Base-by-base conservation (phyloP, 768 basidiomycete species). In the Dacryopinax spathularia region DNA sequence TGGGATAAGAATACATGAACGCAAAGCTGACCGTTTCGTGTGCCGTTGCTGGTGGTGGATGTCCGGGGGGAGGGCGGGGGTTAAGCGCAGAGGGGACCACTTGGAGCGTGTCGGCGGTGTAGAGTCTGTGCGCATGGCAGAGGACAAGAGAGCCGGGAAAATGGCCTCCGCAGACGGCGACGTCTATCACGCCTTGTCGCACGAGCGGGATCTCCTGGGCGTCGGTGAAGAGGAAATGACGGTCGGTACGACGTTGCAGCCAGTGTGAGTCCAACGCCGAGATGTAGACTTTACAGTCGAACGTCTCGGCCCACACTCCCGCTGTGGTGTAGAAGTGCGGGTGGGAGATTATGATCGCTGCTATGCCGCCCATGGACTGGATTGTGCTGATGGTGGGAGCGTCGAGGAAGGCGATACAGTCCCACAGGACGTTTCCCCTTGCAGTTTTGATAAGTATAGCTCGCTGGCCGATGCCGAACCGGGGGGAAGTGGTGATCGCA, bases 1-100 rank as follows among this genome's bases (percentile, higher is more conserved):
- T 66, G 10, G 65, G 65, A 44, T 66, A 66, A 35, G 44, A 60
- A 63, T 63, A 66, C 63, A 66, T 56, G 56, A 66, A 66, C 34
- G 65, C 63, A 25, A 66, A 63, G 39, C 63, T 37, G 15, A 64
- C 48, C 1, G 65, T 66, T 29, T 56, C 65, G n/a, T 22, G 25
- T 1, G 16, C 25, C 1, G 33, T 20, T 6, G 31, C 33, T n/a
- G n/a, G n/a, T n/a, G n/a, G n/a, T n/a, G n/a, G n/a, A 61, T 27
- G 33, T 34, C 44, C 5, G n/a, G 12, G 2, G 10, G 29, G 43
- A 60, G 34, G 13, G 25, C 2, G 34, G 10, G 62, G 15, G 36
- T 2, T 29, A 33, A 3, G 22, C 37, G 56, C 48, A 22, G 63
- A 62, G 34, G 64, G 63, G 34, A 41, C 37, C 2, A 66, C 63